These are phyloP conservation scores for Candida quercuum DNA, from an alignment of 805 yeast genomes.

Conservation along the genomic window DNA sequence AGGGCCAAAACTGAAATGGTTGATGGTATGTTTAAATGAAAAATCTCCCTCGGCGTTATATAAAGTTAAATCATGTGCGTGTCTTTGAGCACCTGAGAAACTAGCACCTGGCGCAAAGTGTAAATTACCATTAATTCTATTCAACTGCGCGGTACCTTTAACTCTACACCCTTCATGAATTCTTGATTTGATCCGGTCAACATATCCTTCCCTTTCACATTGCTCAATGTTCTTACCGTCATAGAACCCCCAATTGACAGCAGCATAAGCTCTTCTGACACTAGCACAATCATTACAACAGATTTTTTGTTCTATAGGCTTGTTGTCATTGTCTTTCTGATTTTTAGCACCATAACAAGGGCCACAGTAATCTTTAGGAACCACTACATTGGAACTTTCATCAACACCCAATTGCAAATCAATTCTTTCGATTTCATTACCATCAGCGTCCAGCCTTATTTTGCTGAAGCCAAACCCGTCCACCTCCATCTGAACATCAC, in stretches of 20 bases:
- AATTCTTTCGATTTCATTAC: conserved; percentile 39
- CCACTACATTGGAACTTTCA: conserved; percentile 14
- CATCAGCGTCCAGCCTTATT: conserved; percentile 53
- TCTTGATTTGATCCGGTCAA: conserved; percentile 49
- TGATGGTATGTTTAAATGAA: conserved; percentile 71
- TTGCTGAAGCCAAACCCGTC: conserved; percentile 66
- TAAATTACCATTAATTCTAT: conserved; percentile 83
- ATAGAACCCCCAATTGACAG: conserved; percentile 78
- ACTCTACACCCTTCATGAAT: conserved; percentile 85
- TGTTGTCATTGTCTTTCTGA: conserved; percentile 42
- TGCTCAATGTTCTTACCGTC: conserved; percentile 87
- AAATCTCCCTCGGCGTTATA: conserved; percentile 53
- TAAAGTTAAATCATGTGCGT: conserved; percentile 80
- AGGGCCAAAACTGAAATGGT: conserved; percentile 81
- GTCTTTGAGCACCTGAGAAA: conserved; percentile 50
- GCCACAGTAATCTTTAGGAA: conserved; percentile 62
- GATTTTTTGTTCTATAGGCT: conserved; percentile 34
- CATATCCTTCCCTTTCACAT: conserved; percentile 88
- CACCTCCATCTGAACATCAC: conserved; percentile 76
- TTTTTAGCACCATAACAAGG: conserved; percentile 83
- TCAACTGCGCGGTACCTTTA: conserved; percentile 71
- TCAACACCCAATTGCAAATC: conserved; percentile 38
- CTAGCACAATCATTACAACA: conserved; percentile 88
- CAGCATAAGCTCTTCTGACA: conserved; percentile 75
- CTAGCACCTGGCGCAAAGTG: conserved; percentile 97